Base-by-base conservation (phyloP, 2,329 filamentous ascomycete genomes). In the Sporothrix protearum region DNA sequence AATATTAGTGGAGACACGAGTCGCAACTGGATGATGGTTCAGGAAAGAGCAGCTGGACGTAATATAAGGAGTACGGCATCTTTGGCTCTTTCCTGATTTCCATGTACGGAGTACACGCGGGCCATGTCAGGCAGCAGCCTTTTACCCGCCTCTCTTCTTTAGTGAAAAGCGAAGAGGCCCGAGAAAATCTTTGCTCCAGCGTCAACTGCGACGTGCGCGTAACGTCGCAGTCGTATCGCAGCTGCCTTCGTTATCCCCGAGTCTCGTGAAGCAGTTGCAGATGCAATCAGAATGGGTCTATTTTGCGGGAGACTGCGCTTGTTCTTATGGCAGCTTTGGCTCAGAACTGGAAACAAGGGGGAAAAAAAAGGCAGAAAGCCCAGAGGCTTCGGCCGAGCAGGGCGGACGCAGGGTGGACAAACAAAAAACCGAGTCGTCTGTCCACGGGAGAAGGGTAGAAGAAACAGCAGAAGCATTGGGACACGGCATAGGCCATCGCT, bases 191-290 rank as follows among this genome's bases (percentile, higher is more conserved):
- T n/a, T 25, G 4, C 14, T 57, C 25, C 59, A n/a, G 59, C 22
- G 42, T 19, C 42, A 4, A 47, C 42, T 8, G 42, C 16, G 14
- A 47, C 14, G 36, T 25, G 2, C 33, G 7, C 33, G 33, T 22
- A 39, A 22, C 7, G 7, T 25, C 2, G 9, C 25, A 10, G 6
- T 2, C 22, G 39, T 59, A 36, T 33, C n/a, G 55, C 55, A 12
- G 36, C 22, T 25, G 59, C 33, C 33, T 47, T 66, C 25, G 63
- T 66, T 47, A 47, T 49, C 42, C 63, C 63, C 63, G 63, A 66
- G 61, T 22, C 39, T 47, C 30, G 2, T 28, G 2, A 28, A 61
- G 49, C 25, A 22, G 16, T 19, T n/a, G 42, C 8, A n/a, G 42
- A 49, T 7, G 25, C 42, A 33, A 28, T 33, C 25, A 33, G 19